Percentiles rank a stretch among this genome's conserved stretches.
Conservation (phyloP, 306 rosid species). For the Prunus salicina region DNA sequence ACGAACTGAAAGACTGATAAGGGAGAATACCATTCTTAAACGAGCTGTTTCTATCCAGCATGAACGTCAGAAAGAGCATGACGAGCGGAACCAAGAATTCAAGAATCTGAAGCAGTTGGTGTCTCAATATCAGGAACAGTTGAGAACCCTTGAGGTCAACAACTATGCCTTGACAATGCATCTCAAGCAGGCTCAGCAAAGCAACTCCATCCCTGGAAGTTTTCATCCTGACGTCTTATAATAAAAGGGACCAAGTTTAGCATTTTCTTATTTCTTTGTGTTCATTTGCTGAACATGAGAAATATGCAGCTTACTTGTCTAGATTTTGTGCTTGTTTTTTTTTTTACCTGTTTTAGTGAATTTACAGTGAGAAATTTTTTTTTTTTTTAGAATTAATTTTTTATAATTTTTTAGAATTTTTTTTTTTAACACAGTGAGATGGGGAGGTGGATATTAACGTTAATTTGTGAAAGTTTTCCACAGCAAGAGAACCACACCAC, state of each 20-base stretch:
- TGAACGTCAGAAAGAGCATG: constrained; percentile 73
- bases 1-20: constrained; percentile 35
- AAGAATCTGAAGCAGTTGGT: constrained; percentile 70
- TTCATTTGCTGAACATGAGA: too few relatives aligned
- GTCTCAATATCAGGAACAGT: constrained; percentile 83
- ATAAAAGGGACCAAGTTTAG: not conserved
- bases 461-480: not conserved
- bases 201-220: constrained; percentile 68
- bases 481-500: not conserved
- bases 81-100: constrained; percentile 60
- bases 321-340: too few relatives aligned
- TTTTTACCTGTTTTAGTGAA: not conserved
- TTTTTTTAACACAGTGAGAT: not conserved
- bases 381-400: too few relatives aligned
- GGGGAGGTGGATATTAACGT: not conserved
- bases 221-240: constrained; percentile 87
- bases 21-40: constrained; percentile 73
- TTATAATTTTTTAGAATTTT: too few relatives aligned
- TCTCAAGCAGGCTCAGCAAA: constrained; percentile 86
- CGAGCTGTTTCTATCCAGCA: constrained; percentile 74
- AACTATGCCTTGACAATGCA: constrained; percentile 89
- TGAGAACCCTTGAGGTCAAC: constrained; percentile 83
- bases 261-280: not conserved
- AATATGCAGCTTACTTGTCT: too few relatives aligned
- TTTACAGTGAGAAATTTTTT: not conserved